Evolutionary conservation across 345 rosid genomes (phyloP).

Genomic region (Capsella bursapastoris): DNA sequence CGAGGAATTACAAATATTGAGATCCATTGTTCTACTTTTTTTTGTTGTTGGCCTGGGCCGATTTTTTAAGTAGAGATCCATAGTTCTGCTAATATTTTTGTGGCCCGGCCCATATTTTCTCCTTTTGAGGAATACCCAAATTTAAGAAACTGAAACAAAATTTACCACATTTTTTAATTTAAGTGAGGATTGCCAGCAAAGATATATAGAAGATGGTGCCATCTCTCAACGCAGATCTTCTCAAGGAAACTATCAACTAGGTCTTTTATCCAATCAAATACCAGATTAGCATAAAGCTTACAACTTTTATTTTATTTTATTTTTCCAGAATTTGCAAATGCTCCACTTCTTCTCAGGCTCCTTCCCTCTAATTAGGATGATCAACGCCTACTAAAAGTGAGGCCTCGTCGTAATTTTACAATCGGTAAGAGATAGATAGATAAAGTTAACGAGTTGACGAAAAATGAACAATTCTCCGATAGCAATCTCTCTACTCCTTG

Average conservation of each 20-base stretch:
- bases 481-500: slow-evolving; percentile 36
- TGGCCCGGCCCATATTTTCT: too few species aligned
- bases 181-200: not conserved
- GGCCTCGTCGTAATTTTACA: not conserved
- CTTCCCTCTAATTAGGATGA: slow-evolving; percentile 28
- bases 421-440: not conserved
- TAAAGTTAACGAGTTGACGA: slow-evolving; percentile 21
- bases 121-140: too few species aligned
- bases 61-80: too few species aligned
- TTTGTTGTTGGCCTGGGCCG: too few species aligned
- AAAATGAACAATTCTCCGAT: slow-evolving; percentile 27
- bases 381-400: too few species aligned
- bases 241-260: slow-evolving; percentile 86
- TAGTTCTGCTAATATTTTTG: too few species aligned
- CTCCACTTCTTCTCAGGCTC: slow-evolving; percentile 41
- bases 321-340: slow-evolving; percentile 7
- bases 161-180: not conserved
- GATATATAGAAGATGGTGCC: slow-evolving; percentile 40
- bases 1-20: too few species aligned
- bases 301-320: not conserved
- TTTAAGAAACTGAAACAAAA: too few species aligned
- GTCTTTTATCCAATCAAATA: slow-evolving; percentile 43
- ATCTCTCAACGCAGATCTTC: slow-evolving; percentile 74
- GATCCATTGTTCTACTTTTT: too few species aligned
- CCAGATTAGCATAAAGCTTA: slow-evolving; percentile 33